Percentiles rank a stretch among this genome's conserved stretches.
phyloP scores from a whole-genome alignment of 306 rosid genomes.

The Citrullus amarus region DNA sequence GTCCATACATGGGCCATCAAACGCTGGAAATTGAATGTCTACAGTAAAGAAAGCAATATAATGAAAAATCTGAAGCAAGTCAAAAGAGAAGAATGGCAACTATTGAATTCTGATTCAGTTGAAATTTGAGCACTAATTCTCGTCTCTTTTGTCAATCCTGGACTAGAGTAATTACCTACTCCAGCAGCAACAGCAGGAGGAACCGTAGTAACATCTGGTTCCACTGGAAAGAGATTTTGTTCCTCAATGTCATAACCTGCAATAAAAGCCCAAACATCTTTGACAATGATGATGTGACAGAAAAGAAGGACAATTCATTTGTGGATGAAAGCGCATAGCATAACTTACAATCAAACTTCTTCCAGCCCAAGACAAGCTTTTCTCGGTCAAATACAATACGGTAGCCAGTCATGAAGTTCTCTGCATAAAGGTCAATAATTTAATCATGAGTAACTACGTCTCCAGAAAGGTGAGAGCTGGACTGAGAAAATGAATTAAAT shows the following conservation, averaged over 20 bases:
- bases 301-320: not conserved
- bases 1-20: not conserved
- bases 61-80: constrained; percentile 25
- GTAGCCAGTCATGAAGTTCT: constrained; percentile 91
- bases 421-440: constrained; percentile 34
- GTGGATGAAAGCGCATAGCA: constrained; percentile 6
- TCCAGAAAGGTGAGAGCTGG: constrained; percentile 3
- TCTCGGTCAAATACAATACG: constrained; percentile 79
- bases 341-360: constrained; percentile 64
- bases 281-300: not conserved
- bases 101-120: constrained; percentile 27
- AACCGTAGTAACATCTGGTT: constrained; percentile 29
- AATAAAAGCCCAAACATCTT: constrained; percentile 8
- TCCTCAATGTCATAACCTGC: constrained; percentile 73
- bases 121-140: constrained; percentile 26
- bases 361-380: constrained; percentile 74
- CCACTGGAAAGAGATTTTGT: constrained; percentile 17
- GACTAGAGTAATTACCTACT: constrained; percentile 31
- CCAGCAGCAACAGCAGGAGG: constrained; percentile 79
- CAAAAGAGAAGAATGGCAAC: constrained; percentile 15
- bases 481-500: not conserved
- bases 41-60: constrained; percentile 22
- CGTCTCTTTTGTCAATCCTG: constrained; percentile 28
- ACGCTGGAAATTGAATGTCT: not conserved
- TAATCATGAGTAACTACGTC: constrained; percentile 5